Evolutionary conservation across 1,284 basidiomycete genomes (phyloP), one percentile per base, ranked within the genome.

Genomic region (Wallemia ichthyophaga): DNA sequence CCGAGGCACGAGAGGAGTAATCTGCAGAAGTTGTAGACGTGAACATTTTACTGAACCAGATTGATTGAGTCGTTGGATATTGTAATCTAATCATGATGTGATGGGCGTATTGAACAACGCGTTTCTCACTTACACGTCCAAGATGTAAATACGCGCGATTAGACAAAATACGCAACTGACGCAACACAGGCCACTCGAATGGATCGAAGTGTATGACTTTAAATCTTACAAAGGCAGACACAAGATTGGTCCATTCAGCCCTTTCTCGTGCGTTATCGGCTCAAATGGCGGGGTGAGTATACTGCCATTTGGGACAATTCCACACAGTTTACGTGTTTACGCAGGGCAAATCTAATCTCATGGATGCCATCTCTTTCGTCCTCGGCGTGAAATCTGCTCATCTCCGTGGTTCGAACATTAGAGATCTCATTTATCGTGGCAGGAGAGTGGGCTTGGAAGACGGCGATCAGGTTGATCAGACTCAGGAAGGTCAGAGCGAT

Each of bases 351-450:
- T 92, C 87, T 31, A 99, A 99, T 69, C 78, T 98, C 62, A 98
- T 98, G 94, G 94, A 99, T 69, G 94, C 94, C 60, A 95, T 99
- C 64, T 98, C 94, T 1, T 98, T 98, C 68, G 94, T 98, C 2
- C 80, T 99, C 9, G 92, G 94, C 27, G 84, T 98, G 57, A 88
- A 91, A 72, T 88, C 85, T 60, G 83, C 82, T 1, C 88, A 96
- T 65, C 76, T 99, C 24, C 78, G 94, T 56, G 88, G 85, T 65
- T 86, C 85, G 58, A 89, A 96, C 66, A 75, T 98, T 28, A 87
- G 84, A 65, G 94, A 98, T 69, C 75, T 98, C 55, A 85, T 99
- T 13, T 98, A 95, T 71, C 83, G 92, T 32, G 88, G 87, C 19
- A 72, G 89, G 60, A 76, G 81, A 63, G 75, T 88, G 3, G 82